Evolutionary conservation across 371 early-diverging fungal genomes (phyloP), one percentile per base, ranked within the genome.

Genomic region (Mucor irregularis): DNA sequence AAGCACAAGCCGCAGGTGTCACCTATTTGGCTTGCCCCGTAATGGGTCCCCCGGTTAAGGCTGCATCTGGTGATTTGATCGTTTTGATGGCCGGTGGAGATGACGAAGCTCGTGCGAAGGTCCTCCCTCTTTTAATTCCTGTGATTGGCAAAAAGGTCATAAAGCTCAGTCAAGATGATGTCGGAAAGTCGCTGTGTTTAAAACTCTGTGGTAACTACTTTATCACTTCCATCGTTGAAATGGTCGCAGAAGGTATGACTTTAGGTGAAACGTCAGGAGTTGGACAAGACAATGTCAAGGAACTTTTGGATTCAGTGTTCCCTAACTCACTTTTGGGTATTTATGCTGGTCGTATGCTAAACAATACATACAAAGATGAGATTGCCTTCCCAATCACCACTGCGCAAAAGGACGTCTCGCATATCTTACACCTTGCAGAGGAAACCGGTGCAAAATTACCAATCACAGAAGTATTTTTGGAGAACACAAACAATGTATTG

Each of bases 181-280:
- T 72, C 0, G 53, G 69, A 10, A 40, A 61, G 1, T 83, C 81
- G 1, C 71, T 78, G 5, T 66, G 67, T 2, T 73, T 86, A 49
- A 89, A 90, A 61, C 69, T 92, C 9, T 65, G 82, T 26, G 89
- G 89, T 31, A 90, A 90, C 60, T 89, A 80, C 49, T 73, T 88
- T 49, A 64, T 90, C 16, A 73, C 75, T 0, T 59, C 81, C 6
- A 50, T 76, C 4, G 69, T 87, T 11, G 87, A 89, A 58, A 45
- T 84, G 43, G 53, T 90, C 16, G 84, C 86, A 0, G 90, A 92
- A 62, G 87, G 85, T 9, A 58, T 86, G 64, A 85, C 85, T 0
- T 67, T 90, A n/a, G 88, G 85, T 0, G 86, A 87, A 49, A 79
- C 80, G 19, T 46, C 71, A 9, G 79, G 79, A 13, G 42, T 89